Base-by-base conservation (phyloP, 129 eudicot species). In the Saposhnikovia divaricata region DNA sequence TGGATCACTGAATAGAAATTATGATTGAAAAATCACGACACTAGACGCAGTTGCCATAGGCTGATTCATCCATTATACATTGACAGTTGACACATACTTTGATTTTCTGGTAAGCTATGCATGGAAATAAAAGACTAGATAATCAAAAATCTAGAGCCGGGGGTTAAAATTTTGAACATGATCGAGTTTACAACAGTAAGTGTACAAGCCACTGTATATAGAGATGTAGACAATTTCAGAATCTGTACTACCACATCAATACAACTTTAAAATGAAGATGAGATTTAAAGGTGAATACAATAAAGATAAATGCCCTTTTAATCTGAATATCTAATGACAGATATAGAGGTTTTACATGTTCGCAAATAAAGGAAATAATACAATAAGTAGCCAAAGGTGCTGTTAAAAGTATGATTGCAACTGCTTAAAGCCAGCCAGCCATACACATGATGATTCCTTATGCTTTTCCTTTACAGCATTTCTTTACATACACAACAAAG, bases 401-500 rank as follows among this genome's bases (percentile, higher is more conserved):
- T 57, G 44, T 34, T 61, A 25, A 76, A 82, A 76, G 81, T 44
- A 74, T 69, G 84, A 72, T 77, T 42, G 77, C 39, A 78, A 42
- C 78, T 57, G 66, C 79, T 73, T 5, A 11, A n/a, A 43, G 18
- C 57, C 76, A 61, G 51, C 14, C 7, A 83, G 53, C 48, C 27
- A 76, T 48, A 80, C 78, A 63, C 40, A 78, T 79, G 82, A 78
- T 79, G 82, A 83, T 83, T 82, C 76, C 37, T 44, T 34, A 77
- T 79, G 86, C 88, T 82, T 84, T 81, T 87, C 48, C 61, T 82
- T 82, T 77, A 2, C 43, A 81, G 83, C 80, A 72, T 81, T 86
- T 79, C 47, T 82, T 83, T 77, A 71, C 27, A 16, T 39, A 39
- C 46, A 37, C 25, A 70, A 37, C 25, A 70, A 63, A 5, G 68